Percentiles rank a stretch among this genome's conserved stretches.
These are phyloP conservation scores for Hysterium pulicare DNA, from an alignment of 2,329 filamentous ascomycete genomes.

Conservation along the genomic window DNA sequence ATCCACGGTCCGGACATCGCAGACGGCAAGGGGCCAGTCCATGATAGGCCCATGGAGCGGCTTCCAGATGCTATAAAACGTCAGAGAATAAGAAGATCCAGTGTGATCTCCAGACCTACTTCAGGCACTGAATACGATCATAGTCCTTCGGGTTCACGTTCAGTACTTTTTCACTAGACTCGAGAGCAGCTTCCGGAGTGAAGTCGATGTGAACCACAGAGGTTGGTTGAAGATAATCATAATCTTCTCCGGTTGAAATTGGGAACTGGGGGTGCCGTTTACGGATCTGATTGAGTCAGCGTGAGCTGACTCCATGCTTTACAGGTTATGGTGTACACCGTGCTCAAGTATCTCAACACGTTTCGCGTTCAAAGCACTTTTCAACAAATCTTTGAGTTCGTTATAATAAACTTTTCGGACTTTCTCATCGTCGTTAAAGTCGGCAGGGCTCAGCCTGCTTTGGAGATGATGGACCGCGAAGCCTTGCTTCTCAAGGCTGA, in stretches of 20 bases:
- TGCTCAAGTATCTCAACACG: constrained; percentile 12
- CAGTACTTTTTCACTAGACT: constrained; percentile 4
- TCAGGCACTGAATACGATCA: constrained; percentile 5
- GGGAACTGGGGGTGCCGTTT: constrained; percentile 11
- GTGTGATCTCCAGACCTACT: background rate
- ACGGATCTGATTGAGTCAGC: constrained; percentile 1
- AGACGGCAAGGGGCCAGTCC: constrained; percentile 14
- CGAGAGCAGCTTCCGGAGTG: constrained; percentile 4
- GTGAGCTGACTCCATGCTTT: background rate
- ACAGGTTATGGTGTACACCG: constrained; percentile 1
- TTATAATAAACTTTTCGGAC: constrained; percentile 5
- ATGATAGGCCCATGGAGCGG: constrained; percentile 11
- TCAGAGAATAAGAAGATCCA: too few species aligned
- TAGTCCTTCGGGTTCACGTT: background rate
- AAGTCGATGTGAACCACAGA: constrained; percentile 9
- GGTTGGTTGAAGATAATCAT: constrained; percentile 10
- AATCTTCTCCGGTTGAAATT: constrained; percentile 9
- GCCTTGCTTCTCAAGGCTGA: constrained; percentile 1
- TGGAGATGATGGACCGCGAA: constrained; percentile 2
- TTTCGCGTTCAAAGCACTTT: constrained; percentile 3
- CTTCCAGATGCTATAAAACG: constrained; percentile 9
- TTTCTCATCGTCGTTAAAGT: constrained; percentile 20
- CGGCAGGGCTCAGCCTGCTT: constrained; percentile 3
- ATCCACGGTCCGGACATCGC: constrained; percentile 8
- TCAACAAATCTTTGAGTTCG: constrained; percentile 5